Conservation (phyloP, 257 asterid genomes). For the Cynanchum wilfordii region DNA sequence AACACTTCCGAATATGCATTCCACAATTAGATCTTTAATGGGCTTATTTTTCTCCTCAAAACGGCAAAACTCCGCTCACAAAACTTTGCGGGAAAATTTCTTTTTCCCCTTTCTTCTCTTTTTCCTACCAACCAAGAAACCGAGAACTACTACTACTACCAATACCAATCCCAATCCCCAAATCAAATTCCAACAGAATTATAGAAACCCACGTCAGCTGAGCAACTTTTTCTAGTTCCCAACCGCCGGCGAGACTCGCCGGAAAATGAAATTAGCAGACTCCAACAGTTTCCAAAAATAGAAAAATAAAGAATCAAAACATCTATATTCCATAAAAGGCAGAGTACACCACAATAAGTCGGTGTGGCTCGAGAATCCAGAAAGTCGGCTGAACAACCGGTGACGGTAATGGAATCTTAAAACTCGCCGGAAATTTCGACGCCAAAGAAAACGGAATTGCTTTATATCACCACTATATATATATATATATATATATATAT, state of each 20-base stretch:
- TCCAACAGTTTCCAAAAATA: constrained; percentile 29
- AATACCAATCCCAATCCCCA: not conserved
- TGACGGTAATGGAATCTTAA: constrained; percentile 42
- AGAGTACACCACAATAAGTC: constrained; percentile 7
- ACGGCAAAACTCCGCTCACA: not conserved
- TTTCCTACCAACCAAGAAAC: constrained; percentile 5
- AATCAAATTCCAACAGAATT: constrained; percentile 11
- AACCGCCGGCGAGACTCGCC: constrained; percentile 16
- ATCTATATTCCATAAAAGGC: constrained; percentile 11
- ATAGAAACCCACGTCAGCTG: constrained; percentile 15
- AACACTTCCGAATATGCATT: not conserved
- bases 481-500: too few species aligned
- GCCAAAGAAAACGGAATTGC: constrained; percentile 33
- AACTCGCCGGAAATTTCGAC: constrained; percentile 62
- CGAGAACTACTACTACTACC: not conserved
- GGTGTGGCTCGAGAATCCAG: constrained; percentile 19
- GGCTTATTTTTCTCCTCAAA: not conserved
- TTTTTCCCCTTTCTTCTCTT: too few species aligned
- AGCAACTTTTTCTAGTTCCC: constrained; percentile 4
- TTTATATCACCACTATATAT: constrained; percentile 17
- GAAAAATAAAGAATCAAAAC: constrained; percentile 26
- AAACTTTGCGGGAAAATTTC: not conserved
- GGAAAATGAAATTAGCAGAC: constrained; percentile 12
- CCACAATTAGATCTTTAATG: not conserved
- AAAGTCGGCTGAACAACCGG: constrained; percentile 38